Percentiles rank a stretch among this genome's conserved stretches.
These are phyloP conservation scores for Phytophthora pseudosyringae DNA, from an alignment of 352 stramenopile species.

Conservation along the genomic window DNA sequence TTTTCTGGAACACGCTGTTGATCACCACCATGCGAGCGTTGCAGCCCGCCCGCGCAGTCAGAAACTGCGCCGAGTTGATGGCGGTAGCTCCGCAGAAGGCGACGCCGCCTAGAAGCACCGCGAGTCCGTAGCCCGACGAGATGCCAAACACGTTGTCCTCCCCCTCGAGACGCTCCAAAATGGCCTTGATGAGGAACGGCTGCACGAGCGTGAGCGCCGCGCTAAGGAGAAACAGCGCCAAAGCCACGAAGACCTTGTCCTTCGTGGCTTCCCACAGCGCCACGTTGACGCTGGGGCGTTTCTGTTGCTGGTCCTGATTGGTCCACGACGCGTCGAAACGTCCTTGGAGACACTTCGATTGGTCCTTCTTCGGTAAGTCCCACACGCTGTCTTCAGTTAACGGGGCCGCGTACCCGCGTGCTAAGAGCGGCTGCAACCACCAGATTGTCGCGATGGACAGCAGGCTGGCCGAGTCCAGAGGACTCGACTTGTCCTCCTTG, in stretches of 20 bases:
- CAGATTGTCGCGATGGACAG: too few species aligned
- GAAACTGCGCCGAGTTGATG: constrained; percentile 59
- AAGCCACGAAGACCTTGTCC: constrained; percentile 40
- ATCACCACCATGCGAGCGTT: constrained; percentile 67
- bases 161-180: constrained; percentile 55
- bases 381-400: too few species aligned
- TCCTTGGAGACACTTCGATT: too few species aligned
- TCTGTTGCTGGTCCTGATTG: constrained; percentile 17
- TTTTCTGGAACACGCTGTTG: constrained; percentile 69
- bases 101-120: constrained; percentile 38
- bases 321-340: constrained; percentile 55
- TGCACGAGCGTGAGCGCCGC: constrained; percentile 44
- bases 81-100: constrained; percentile 53
- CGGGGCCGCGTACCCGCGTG: too few species aligned
- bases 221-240: constrained; percentile 47
- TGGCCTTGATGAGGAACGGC: constrained; percentile 72
- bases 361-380: too few species aligned
- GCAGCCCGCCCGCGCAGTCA: constrained; percentile 49
- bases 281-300: too few species aligned
- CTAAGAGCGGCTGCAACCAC: too few species aligned
- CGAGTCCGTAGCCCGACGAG: constrained; percentile 55
- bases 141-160: constrained; percentile 51
- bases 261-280: constrained; percentile 50
- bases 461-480: too few species aligned
- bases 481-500: too few species aligned